Base-by-base conservation (phyloP, 2,329 filamentous ascomycete species). In the Fusarium denticulatum region DNA sequence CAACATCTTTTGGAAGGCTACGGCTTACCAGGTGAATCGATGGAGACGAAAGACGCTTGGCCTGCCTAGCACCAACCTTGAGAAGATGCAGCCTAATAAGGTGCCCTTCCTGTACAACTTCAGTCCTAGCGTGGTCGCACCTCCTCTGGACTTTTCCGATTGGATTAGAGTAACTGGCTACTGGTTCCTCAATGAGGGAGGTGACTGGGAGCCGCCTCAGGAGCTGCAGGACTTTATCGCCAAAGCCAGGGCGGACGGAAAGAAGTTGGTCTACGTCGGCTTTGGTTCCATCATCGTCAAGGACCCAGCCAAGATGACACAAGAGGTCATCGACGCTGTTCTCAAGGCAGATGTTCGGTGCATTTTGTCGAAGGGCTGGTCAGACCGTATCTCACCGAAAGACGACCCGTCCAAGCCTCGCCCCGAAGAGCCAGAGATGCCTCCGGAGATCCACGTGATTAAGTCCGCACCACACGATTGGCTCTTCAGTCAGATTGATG, bases 31-130 rank as follows among this genome's bases (percentile, higher is more conserved):
- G 81, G 89, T 99, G 79, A 99, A 99, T 82, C 88, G 91, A 60
- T 99, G 96, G 96, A 91, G 96, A 72, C 94, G 94, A 81, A 93
- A 91, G 73, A 89, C 92, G 30, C 88, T 99, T 10, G 90, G 91
- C 0, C 85, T 99, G 34, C 93, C 92, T 58, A 92, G 91, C 72
- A 99, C 96, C 3, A 94, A 86, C 65, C 85, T 97, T 47, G 93
- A 96, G 80, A 97, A 95, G 84, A 90, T 99, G 90, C 95, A 98
- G 83, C 92, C 94, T 5, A 97, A 98, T 85, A 97, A 97, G 81
- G 94, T 98, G n/a, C 96, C 96, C 1, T 99, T 99, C 82, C 83
- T 99, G 50, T 99, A 99, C 86, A 98, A 98, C 83, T 98, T 98
- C 81, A 97, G 94, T 63, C 94, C 95, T 2, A 93, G 91, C 16